Conservation (phyloP, 2,329 filamentous ascomycete species). For the Aspergillus proliferans region DNA sequence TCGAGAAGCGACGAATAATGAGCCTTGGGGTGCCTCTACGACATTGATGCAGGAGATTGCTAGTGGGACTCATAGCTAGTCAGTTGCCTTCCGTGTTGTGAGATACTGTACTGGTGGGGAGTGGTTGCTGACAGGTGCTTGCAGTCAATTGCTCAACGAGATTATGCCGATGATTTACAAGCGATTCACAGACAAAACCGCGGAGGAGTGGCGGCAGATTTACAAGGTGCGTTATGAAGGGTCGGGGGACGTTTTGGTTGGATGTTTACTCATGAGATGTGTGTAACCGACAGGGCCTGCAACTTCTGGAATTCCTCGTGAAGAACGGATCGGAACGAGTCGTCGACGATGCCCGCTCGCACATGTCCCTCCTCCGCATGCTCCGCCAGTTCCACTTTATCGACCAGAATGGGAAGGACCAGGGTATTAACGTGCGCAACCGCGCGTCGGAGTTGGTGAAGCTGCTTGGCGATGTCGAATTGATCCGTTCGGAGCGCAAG, state of each 20-base stretch:
- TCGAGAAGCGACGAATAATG: constrained; percentile 97
- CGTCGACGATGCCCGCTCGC: constrained; percentile 91
- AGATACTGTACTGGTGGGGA: neutral
- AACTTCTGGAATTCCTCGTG: constrained; percentile 92
- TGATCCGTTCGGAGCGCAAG: constrained; percentile 60
- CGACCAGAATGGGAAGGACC: constrained; percentile 92
- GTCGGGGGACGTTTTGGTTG: neutral
- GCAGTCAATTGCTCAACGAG: constrained; percentile 89
- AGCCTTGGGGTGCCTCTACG: constrained; percentile 86
- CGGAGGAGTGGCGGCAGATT: constrained; percentile 98
- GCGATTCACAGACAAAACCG: constrained; percentile 94
- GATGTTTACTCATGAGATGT: neutral
- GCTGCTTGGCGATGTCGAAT: constrained; percentile 67
- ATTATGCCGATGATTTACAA: constrained; percentile 99
- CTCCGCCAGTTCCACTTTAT: constrained; percentile 97
- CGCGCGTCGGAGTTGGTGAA: constrained; percentile 92
- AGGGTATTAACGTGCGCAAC: constrained; percentile 95
- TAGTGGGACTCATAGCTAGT: constrained; percentile 98
- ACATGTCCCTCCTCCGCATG: constrained; percentile 95
- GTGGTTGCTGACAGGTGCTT: constrained; percentile 7
- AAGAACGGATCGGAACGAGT: constrained; percentile 98
- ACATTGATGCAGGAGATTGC: constrained; percentile 96
- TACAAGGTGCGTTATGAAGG: constrained; percentile 64
- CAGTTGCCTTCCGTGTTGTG: constrained; percentile 34
- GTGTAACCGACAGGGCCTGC: constrained; percentile 53